Evolutionary conservation across 2,329 filamentous ascomycete genomes (phyloP).

Genomic region (Lasiodiplodia sp.): DNA sequence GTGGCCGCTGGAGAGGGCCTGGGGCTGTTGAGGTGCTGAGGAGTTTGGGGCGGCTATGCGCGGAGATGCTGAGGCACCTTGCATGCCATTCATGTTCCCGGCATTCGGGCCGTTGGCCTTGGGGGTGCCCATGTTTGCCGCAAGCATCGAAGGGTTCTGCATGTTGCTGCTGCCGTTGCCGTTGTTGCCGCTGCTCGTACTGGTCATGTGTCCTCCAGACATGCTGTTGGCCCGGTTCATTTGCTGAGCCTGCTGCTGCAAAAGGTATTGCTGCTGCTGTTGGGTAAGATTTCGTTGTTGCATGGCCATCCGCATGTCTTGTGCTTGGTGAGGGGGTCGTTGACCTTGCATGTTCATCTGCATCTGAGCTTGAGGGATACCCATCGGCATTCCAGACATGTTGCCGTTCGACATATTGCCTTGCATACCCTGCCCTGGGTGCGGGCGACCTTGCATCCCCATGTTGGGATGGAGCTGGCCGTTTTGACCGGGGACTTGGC

Average conservation of each 20-base stretch:
- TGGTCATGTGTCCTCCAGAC: conserved; percentile 9
- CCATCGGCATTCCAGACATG: conserved; percentile 62
- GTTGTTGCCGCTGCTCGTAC: not conserved
- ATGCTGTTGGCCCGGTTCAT: conserved; percentile 27
- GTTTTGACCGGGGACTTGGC: conserved; percentile 41
- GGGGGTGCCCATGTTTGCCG: conserved; percentile 11
- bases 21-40: conserved; percentile 19
- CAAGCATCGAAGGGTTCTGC: conserved; percentile 19
- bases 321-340: conserved; percentile 55
- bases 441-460: conserved; percentile 44
- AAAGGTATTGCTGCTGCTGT: conserved; percentile 32
- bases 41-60: conserved; percentile 14
- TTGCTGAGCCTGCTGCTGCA: conserved; percentile 33
- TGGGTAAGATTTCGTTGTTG: conserved; percentile 39
- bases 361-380: conserved; percentile 73
- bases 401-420: conserved; percentile 55
- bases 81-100: conserved; percentile 25
- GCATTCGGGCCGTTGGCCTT: conserved; percentile 23
- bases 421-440: conserved; percentile 52
- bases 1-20: conserved; percentile 30
- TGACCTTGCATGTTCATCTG: conserved; percentile 65
- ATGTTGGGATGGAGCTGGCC: conserved; percentile 35
- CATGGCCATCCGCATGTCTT: conserved; percentile 49
- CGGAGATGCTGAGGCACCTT: conserved; percentile 23
- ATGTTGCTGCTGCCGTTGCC: conserved; percentile 10